Conservation (phyloP, 164 flowering plant genomes). For the Saururus chinensis region DNA sequence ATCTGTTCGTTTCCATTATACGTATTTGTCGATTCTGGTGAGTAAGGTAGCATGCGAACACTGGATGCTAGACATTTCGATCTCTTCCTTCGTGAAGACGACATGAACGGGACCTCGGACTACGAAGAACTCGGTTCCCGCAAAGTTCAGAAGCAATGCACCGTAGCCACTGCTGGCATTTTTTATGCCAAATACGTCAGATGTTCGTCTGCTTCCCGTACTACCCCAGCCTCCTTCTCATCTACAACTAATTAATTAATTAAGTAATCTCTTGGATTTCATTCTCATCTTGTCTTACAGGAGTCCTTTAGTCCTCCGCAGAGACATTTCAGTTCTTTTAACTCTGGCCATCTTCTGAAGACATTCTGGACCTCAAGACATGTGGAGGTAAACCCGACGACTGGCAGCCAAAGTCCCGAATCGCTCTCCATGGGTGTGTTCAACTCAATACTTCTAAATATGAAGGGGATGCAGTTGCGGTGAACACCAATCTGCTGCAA, state of each 20-base stretch:
- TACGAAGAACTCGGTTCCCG: conserved; percentile 46
- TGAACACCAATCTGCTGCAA: conserved; percentile 72
- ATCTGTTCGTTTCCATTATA: background rate
- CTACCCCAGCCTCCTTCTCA: background rate
- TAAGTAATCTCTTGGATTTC: background rate
- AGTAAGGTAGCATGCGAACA: conserved; percentile 84
- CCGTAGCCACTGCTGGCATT: conserved; percentile 11
- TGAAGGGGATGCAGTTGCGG: too few species aligned
- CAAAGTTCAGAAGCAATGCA: conserved; percentile 31
- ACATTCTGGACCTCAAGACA: conserved; percentile 41
- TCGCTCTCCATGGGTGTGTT: conserved; percentile 53
- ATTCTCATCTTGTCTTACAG: background rate
- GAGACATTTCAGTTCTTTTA: background rate
- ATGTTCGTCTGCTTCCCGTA: conserved; percentile 47
- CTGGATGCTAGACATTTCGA: conserved; percentile 87
- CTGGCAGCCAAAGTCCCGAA: conserved; percentile 77
- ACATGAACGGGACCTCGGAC: conserved; percentile 64
- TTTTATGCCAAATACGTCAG: conserved; percentile 51
- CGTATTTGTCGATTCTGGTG: conserved; percentile 4
- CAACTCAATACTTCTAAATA: too few species aligned
- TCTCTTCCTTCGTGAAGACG: conserved; percentile 60
- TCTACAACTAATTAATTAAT: background rate
- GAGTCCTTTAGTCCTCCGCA: background rate
- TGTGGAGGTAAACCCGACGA: conserved; percentile 66
- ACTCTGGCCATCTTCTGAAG: conserved; percentile 21